Base-by-base conservation (phyloP, 805 yeast species). In the Pichia paraexigua region DNA sequence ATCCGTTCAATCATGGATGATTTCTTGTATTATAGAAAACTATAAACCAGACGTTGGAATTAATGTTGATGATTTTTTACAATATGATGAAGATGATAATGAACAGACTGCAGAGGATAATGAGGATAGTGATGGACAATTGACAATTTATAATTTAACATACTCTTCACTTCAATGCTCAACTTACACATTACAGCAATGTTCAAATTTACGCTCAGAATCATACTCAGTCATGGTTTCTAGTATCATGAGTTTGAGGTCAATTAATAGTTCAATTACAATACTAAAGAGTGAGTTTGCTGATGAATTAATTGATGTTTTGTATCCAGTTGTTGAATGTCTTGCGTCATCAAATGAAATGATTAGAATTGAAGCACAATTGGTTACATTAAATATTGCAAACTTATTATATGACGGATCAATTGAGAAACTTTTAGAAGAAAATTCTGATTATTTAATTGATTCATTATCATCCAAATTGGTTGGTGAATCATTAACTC, bases 391-490 rank as follows among this genome's bases (percentile, higher is more conserved):
- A 20, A 69, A 78, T 3, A 68, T 91, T 6, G 77, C 87, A 0
- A 56, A 65, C 11, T 63, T 71, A 5, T 68, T 82, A 13, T 85
- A 83, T 53, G 59, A 70, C 35, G 84, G 84, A 0, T 79, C 88
- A 0, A 65, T 91, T 2, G 70, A 70, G 35, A 65, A 66, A 3
- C 62, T 92, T 53, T 72, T 94, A 2, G 60, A 74, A 39, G 80
- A 79, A 25, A 92, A 90, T 63, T 75, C 82, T 51, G 97, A 92
- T 59, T 91, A 91, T 61, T 66, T 92, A 20, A 70, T 90, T 17
- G 97, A 94, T 62, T 70, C 89, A 0, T 70, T 90, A n/a, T 84
- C 95, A 3, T 66, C 81, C 28, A 78, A 77, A 55, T 69, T 94
- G 49, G 80, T 88, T 27, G 78, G 85, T 2, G 81, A 90, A 6